Evolutionary conservation across 2,329 filamentous ascomycete genomes (phyloP), one percentile per base, ranked within the genome.

Genomic region (Catunica adiposa): DNA sequence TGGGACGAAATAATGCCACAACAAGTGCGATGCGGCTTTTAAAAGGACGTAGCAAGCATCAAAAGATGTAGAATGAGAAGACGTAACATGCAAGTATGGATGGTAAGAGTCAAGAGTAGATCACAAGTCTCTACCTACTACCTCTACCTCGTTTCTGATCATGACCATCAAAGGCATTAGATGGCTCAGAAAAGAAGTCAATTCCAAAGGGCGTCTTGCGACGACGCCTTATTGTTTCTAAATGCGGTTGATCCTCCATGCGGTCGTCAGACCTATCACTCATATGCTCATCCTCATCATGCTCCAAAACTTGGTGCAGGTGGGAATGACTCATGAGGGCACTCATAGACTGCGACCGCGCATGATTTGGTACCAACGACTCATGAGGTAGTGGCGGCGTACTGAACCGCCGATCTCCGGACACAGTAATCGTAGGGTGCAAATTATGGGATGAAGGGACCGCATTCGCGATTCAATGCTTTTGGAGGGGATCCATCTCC

Each of bases 401-500:
- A 38, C 56, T 58, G 47, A 58, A 58, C n/a, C 56, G 52, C 34
- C 56, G 25, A 22, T 54, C 47, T 42, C 23, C 52, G n/a, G 40
- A 46, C 37, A 50, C 5, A 15, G 38, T 22, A 25, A 48, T 53
- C 14, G 37, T 50, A 23, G 26, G 42, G 50, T 26, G 46, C 47
- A 46, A 34, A 55, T 26, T 20, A 51, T 51, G 52, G 20, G 47
- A 29, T 29, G 56, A 37, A 40, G 56, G 42, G 53, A 44, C 47
- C 52, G 52, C 53, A 46, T 22, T 48, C 53, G 55, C 56, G 51
- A 38, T 51, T 54, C 57, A 60, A 56, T 58, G 56, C 40, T 62
- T 66, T 60, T 79, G 73, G 62, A 86, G 70, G 23, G 83, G 83
- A 65, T 86, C 83, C 66, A 84, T 74, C 62, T 81, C 77, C 65